phyloP scores from a whole-genome alignment of 495 filamentous ascomycete species.

The Bacidia rubella region DNA sequence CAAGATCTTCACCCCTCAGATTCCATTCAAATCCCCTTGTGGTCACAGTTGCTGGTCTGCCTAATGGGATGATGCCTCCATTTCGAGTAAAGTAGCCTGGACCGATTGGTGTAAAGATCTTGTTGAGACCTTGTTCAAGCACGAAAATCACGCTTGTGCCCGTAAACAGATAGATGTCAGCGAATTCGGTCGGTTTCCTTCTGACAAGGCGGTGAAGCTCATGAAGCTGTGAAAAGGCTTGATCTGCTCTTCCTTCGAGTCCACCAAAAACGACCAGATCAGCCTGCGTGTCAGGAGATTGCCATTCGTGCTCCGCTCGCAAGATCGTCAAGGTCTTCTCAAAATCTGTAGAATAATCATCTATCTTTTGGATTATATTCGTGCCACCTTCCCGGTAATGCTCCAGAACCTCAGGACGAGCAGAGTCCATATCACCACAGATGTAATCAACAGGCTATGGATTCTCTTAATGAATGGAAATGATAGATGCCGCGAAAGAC shows the following conservation, averaged over 20 bases:
- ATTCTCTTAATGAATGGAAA: neutral
- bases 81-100: constrained; percentile 41
- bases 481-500: constrained; percentile 7
- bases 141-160: constrained; percentile 70
- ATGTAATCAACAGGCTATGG: constrained; percentile 49
- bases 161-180: constrained; percentile 57
- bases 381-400: constrained; percentile 47
- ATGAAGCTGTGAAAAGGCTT: constrained; percentile 76
- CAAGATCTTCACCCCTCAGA: constrained; percentile 62
- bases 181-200: constrained; percentile 20
- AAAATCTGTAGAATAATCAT: constrained; percentile 80
- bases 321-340: constrained; percentile 50
- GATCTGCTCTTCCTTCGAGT: constrained; percentile 80
- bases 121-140: constrained; percentile 51
- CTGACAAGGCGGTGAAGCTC: constrained; percentile 46
- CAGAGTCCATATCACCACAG: constrained; percentile 81
- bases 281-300: constrained; percentile 11
- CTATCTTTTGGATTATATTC: constrained; percentile 47
- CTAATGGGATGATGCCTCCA: constrained; percentile 76
- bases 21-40: constrained; percentile 84
- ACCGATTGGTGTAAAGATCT: constrained; percentile 43
- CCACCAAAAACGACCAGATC: constrained; percentile 65
- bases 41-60: constrained; percentile 54
- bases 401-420: constrained; percentile 38
- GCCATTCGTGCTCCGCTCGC: neutral